Conservation (phyloP, 768 basidiomycete species). For the Cyclocybe aegerita region DNA sequence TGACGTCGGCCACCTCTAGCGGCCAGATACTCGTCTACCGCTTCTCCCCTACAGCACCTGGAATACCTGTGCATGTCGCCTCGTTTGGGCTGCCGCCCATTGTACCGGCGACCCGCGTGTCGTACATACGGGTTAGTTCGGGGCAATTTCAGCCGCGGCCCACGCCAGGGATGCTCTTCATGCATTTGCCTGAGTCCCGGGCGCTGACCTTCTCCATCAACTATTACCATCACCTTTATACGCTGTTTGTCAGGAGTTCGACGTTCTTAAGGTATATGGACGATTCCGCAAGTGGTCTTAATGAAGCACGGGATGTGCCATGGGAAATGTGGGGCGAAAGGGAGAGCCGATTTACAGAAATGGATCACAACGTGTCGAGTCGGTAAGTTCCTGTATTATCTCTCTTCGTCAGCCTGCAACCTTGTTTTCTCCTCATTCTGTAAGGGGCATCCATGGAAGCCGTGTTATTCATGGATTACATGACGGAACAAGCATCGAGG, state of each 20-base stretch:
- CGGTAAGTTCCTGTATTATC: conserved; percentile 3
- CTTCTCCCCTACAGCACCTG: background rate
- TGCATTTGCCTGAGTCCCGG: background rate
- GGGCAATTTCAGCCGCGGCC: conserved; percentile 1
- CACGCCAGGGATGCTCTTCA: background rate
- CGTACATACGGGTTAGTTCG: background rate
- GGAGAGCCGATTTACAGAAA: conserved; percentile 12
- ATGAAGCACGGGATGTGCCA: background rate
- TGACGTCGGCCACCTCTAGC: background rate
- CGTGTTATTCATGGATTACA: conserved; percentile 9
- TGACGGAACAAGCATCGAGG: conserved; percentile 1
- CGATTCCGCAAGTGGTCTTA: background rate
- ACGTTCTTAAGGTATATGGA: conserved; percentile 8
- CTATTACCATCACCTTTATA: background rate
- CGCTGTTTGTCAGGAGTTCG: conserved; percentile 13
- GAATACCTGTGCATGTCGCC: background rate
- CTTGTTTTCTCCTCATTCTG: background rate
- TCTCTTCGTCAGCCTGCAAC: background rate
- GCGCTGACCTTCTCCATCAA: conserved; percentile 2
- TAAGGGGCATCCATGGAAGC: conserved; percentile 17
- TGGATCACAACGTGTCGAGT: conserved; percentile 1
- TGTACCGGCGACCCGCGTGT: background rate
- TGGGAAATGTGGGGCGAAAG: conserved; percentile 18
- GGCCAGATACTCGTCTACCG: conserved; percentile 4
- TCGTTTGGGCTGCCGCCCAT: conserved; percentile 1